These are phyloP conservation scores for Chaetoscypha palmicola DNA, from an alignment of 2,329 filamentous ascomycete species.

Conservation along the genomic window DNA sequence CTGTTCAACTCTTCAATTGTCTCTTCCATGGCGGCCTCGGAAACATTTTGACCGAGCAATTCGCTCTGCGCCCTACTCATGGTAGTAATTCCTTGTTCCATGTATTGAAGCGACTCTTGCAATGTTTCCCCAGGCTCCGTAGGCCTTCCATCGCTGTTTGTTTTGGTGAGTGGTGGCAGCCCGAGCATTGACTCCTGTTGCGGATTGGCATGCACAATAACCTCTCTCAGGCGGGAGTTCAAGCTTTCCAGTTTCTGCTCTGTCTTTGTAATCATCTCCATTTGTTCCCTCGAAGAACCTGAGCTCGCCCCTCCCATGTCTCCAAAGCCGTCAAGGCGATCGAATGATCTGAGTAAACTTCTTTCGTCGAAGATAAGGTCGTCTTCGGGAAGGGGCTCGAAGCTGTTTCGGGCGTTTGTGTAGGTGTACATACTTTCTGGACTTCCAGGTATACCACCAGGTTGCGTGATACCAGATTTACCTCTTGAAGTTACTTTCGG, in stretches of 20 bases:
- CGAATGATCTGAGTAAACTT: constrained; percentile 63
- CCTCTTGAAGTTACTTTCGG: constrained; percentile 43
- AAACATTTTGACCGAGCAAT: constrained; percentile 18
- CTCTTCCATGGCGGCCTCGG: constrained; percentile 35
- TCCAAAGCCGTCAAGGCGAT: constrained; percentile 49
- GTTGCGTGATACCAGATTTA: constrained; percentile 34
- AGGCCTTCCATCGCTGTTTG: constrained; percentile 36
- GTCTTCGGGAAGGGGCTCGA: constrained; percentile 44
- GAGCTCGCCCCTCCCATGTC: constrained; percentile 14
- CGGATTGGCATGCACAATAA: constrained; percentile 59
- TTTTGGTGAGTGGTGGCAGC: constrained; percentile 29
- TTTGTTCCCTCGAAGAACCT: constrained; percentile 27
- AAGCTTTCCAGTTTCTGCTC: constrained; percentile 61
- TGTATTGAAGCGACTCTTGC: constrained; percentile 58
- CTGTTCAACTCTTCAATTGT: constrained; percentile 57
- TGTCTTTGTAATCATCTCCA: constrained; percentile 50
- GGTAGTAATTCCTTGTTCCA: constrained; percentile 57
- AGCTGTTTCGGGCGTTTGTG: constrained; percentile 52
- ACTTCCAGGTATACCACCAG: constrained; percentile 57
- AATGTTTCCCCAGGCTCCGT: constrained; percentile 42
- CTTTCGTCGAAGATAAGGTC: constrained; percentile 69
- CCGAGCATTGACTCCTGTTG: constrained; percentile 19
- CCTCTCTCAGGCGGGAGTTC: constrained; percentile 58
- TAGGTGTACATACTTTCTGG: constrained; percentile 71
- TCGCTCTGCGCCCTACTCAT: constrained; percentile 49